phyloP scores from a whole-genome alignment of 2,329 filamentous ascomycete species.

The Alternaria ethzedia region DNA sequence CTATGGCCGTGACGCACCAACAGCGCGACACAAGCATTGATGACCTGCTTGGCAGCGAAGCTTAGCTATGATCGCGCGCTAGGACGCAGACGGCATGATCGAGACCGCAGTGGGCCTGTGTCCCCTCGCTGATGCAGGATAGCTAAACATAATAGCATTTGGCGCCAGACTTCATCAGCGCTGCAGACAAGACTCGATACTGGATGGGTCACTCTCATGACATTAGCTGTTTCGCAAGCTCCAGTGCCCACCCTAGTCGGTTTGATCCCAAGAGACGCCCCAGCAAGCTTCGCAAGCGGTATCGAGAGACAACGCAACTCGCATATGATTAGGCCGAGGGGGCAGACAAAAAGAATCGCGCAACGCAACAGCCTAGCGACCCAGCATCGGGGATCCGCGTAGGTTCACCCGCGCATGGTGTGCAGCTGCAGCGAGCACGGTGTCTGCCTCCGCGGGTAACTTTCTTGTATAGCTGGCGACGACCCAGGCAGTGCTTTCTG shows the following conservation, averaged over 20 bases:
- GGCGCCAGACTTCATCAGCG: background rate
- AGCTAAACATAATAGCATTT: background rate
- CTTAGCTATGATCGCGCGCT: slow-evolving; percentile 25
- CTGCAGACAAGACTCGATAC: background rate
- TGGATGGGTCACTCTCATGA: background rate
- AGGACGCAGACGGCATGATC: slow-evolving; percentile 7
- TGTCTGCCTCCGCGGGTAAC: slow-evolving; percentile 7
- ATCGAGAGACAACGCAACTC: background rate
- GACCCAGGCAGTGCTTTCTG: background rate
- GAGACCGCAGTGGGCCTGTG: slow-evolving; percentile 5
- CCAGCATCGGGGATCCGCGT: background rate
- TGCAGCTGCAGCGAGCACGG: slow-evolving; percentile 6
- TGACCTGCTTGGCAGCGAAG: slow-evolving; percentile 31
- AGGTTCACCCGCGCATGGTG: background rate
- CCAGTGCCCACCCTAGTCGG: background rate
- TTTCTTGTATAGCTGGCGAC: slow-evolving; percentile 8
- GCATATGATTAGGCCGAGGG: background rate
- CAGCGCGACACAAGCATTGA: slow-evolving; percentile 28
- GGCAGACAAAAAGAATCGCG: background rate
- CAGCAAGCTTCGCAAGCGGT: background rate
- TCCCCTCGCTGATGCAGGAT: background rate
- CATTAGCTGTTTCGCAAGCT: background rate
- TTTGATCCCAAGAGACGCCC: background rate
- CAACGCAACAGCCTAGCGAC: background rate
- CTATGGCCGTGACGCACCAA: slow-evolving; percentile 3